Conservation (phyloP, 202 grass and related monocot genomes). For the Setaria italica region DNA sequence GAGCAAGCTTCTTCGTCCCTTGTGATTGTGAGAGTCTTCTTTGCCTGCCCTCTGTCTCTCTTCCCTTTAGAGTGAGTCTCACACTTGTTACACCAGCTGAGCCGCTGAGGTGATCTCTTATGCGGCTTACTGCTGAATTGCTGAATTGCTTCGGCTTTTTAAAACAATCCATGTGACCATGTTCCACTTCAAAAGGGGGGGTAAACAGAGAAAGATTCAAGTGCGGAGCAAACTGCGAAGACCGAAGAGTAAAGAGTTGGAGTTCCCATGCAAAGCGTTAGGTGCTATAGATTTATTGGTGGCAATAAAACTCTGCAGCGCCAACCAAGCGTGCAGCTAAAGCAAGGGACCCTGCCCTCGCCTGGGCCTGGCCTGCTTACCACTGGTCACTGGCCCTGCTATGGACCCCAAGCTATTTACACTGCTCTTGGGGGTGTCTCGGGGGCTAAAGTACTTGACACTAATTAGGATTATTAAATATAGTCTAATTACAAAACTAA, state of each 20-base stretch:
- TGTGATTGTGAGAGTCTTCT: neutral
- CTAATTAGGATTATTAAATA: no score
- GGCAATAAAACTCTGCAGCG: neutral
- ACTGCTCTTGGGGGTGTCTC: neutral
- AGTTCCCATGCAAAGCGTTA: constrained; percentile 15
- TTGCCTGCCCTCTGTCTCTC: neutral
- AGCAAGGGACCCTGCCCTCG: neutral
- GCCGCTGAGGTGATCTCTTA: neutral
- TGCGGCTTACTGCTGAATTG: no score
- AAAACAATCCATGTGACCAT: neutral
- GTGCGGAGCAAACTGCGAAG: neutral
- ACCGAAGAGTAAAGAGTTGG: neutral
- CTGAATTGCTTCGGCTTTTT: neutral
- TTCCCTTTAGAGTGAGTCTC: neutral
- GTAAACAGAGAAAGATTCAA: neutral
- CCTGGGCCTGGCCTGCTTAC: neutral
- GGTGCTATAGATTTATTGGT: constrained; percentile 24
- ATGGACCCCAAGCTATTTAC: neutral
- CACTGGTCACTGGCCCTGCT: neutral
- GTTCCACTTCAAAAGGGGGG: neutral
- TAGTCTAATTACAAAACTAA: no score
- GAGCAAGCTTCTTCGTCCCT: neutral
- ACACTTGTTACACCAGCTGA: neutral
- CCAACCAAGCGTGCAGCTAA: constrained; percentile 18
- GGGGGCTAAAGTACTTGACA: no score